Conservation (phyloP, 1,284 basidiomycete species). For the Puccinia polysora region DNA sequence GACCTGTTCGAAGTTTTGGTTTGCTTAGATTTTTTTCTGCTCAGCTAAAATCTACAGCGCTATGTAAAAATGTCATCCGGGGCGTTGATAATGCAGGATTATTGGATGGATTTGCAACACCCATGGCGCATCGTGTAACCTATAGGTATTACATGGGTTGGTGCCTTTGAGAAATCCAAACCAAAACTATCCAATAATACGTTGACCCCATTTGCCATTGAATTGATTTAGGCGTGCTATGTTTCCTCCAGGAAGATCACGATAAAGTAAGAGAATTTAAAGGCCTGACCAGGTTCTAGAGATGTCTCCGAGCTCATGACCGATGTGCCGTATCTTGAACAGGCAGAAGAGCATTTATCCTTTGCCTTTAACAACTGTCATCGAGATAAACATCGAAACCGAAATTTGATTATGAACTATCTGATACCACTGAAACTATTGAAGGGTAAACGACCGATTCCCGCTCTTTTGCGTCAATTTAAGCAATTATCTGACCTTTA, state of each 20-base stretch:
- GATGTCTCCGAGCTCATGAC: neutral
- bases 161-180: neutral
- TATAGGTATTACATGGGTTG: conserved; percentile 43
- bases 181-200: neutral
- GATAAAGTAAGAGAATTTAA: conserved; percentile 22
- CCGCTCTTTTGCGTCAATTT: conserved; percentile 24
- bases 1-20: neutral
- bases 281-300: neutral
- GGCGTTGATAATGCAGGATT: conserved; percentile 40
- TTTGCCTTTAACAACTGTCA: conserved; percentile 41
- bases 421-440: conserved; percentile 32
- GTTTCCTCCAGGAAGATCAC: conserved; percentile 42
- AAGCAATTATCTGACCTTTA: conserved; percentile 23
- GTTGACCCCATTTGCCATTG: neutral
- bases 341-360: conserved; percentile 40
- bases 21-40: neutral
- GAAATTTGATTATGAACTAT: conserved; percentile 38
- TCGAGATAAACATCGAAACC: conserved; percentile 29
- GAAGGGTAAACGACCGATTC: conserved; percentile 36
- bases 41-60: conserved; percentile 39
- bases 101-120: conserved; percentile 20
- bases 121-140: conserved; percentile 37
- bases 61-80: conserved; percentile 41
- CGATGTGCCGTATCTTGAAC: neutral
- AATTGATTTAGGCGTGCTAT: conserved; percentile 29